Percentiles rank a stretch among this genome's conserved stretches.
Evolutionary conservation across 2,329 filamentous ascomycete species (phyloP).

Genomic region (Aspergillus texensis): DNA sequence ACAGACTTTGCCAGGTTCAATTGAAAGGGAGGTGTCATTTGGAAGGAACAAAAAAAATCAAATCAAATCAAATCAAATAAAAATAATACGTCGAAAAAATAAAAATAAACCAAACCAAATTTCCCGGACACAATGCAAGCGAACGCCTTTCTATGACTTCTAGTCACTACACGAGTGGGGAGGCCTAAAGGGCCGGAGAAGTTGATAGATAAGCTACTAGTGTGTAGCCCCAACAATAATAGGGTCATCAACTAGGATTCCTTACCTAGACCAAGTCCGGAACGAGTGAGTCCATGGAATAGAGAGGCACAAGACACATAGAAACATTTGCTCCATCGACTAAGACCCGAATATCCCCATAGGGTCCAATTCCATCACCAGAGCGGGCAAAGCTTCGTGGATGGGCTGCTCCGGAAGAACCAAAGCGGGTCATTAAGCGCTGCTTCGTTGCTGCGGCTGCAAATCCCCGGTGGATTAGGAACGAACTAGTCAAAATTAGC

Average conservation of each 20-base stretch:
- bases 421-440: constrained; percentile 10
- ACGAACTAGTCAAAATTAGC: constrained; percentile 10
- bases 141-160: constrained; percentile 1
- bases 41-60: neutral
- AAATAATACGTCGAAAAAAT: constrained; percentile 3
- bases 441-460: constrained; percentile 9
- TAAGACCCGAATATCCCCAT: neutral
- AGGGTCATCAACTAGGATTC: constrained; percentile 14
- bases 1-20: neutral
- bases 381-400: neutral
- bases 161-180: constrained; percentile 15
- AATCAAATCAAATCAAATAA: neutral
- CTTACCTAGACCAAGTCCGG: neutral
- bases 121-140: neutral
- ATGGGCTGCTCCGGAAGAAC: constrained; percentile 3
- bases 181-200: constrained; percentile 3
- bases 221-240: constrained; percentile 6
- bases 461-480: constrained; percentile 7
- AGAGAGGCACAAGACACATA: neutral
- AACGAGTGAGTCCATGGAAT: neutral
- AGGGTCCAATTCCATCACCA: neutral
- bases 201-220: constrained; percentile 4
- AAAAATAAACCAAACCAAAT: constrained; percentile 9
- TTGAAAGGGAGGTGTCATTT: neutral
- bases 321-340: neutral